phyloP scores from a whole-genome alignment of 2,329 filamentous ascomycete genomes.

The Coccinonectria pachysandricola region DNA sequence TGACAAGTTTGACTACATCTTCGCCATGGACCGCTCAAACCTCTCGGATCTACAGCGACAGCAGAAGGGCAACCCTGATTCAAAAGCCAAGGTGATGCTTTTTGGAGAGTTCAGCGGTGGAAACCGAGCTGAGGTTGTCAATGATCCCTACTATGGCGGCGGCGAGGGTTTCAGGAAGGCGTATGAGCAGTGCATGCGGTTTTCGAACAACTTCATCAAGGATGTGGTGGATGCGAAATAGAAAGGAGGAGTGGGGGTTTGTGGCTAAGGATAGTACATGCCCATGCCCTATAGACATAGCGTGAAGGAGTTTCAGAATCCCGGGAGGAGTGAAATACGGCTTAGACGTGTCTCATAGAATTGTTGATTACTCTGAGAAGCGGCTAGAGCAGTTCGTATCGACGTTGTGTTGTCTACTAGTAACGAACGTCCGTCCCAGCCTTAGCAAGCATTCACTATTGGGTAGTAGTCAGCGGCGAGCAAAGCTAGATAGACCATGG shows the following conservation, averaged over 20 bases:
- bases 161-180: conserved; percentile 70
- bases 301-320: no score
- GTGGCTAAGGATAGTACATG: no score
- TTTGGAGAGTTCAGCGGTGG: conserved; percentile 75
- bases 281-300: no score
- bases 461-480: no score
- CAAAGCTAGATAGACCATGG: no score
- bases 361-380: no score
- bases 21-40: conserved; percentile 88
- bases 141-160: conserved; percentile 91
- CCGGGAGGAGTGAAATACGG: no score
- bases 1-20: conserved; percentile 77
- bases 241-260: conserved; percentile 1
- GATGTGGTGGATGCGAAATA: conserved; percentile 30
- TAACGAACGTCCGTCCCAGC: no score
- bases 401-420: no score
- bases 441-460: no score
- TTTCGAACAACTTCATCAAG: conserved; percentile 65
- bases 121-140: conserved; percentile 56
- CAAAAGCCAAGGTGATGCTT: conserved; percentile 60
- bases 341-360: no score
- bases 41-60: conserved; percentile 57
- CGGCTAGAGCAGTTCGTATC: no score
- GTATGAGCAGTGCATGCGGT: conserved; percentile 74
- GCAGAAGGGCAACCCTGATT: conserved; percentile 45